Evolutionary conservation across 805 yeast species (phyloP).

Genomic region (Barnettozyma populi): DNA sequence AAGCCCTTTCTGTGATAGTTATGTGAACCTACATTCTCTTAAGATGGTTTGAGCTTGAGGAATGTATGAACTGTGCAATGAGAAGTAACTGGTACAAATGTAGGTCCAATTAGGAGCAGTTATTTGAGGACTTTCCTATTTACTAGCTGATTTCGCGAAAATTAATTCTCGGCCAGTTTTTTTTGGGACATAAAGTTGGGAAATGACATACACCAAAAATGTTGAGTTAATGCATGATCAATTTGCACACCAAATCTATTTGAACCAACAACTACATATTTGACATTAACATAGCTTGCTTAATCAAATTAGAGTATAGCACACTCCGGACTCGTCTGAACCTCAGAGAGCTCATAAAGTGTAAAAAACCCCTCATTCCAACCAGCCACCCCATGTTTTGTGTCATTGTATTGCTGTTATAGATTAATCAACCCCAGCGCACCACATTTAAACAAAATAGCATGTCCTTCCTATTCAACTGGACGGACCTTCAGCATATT

Average conservation of each 20-base stretch:
- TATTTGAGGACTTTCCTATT: too few relatives aligned
- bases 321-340: not conserved
- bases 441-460: not conserved
- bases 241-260: not conserved
- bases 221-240: not conserved
- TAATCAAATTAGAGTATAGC: not conserved
- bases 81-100: not conserved
- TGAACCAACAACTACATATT: not conserved
- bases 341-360: not conserved
- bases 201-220: not conserved
- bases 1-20: not conserved
- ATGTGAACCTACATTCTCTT: not conserved
- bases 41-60: not conserved
- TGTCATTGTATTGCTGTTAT: not conserved
- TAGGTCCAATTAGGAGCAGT: not conserved
- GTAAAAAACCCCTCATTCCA: not conserved
- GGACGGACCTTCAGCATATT: conserved; percentile 16
- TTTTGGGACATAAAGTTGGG: not conserved
- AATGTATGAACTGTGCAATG: too few relatives aligned
- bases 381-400: not conserved
- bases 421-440: not conserved
- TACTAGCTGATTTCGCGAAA: too few relatives aligned
- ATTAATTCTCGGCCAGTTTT: too few relatives aligned
- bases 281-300: not conserved
- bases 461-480: conserved; percentile 24